Conservation (phyloP, 179 eudicot species). For the Gypsophila paniculata region DNA sequence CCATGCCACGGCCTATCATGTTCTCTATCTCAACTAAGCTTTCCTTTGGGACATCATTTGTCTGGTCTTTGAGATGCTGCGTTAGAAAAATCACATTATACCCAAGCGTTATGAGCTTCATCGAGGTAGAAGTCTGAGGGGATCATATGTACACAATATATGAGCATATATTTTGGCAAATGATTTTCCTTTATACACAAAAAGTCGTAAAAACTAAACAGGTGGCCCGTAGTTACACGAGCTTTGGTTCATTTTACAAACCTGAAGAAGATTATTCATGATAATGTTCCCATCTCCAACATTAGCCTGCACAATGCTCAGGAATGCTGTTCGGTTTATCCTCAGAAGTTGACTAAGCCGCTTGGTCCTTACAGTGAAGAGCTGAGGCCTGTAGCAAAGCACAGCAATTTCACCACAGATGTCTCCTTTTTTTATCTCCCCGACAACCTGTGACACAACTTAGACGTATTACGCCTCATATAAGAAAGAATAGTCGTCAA, state of each 20-base stretch:
- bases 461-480: background rate
- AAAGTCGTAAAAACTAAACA: too few species aligned
- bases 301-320: constrained; percentile 79
- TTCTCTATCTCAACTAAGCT: constrained; percentile 65
- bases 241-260: constrained; percentile 16
- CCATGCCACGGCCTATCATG: constrained; percentile 81
- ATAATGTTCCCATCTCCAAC: constrained; percentile 92
- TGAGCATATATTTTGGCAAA: too few species aligned
- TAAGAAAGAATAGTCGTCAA: background rate
- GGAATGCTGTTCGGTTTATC: constrained; percentile 66
- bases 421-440: constrained; percentile 62
- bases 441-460: constrained; percentile 43
- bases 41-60: constrained; percentile 59
- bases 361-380: constrained; percentile 77
- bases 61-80: constrained; percentile 66
- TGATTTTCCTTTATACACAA: too few species aligned
- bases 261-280: constrained; percentile 90
- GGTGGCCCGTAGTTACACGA: too few species aligned
- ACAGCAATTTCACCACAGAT: constrained; percentile 88
- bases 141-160: background rate
- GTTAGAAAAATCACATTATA: background rate
- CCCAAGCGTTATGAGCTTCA: background rate
- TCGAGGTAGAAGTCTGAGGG: background rate
- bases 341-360: constrained; percentile 72
- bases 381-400: constrained; percentile 88